phyloP scores from a whole-genome alignment of 2,329 filamentous ascomycete genomes.

The Scleromitrula shiraiana region DNA sequence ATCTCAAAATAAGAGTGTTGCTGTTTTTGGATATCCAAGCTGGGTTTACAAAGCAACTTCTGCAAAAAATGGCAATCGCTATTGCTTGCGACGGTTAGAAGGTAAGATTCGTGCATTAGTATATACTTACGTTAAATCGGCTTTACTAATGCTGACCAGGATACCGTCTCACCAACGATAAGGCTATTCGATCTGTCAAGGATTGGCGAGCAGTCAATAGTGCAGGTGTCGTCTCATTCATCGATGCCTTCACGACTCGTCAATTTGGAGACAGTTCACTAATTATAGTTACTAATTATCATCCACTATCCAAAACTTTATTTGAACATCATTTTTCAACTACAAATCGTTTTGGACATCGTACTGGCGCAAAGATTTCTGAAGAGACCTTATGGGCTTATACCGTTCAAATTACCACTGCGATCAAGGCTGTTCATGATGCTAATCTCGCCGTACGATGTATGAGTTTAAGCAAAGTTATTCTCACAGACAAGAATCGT shows the following conservation, averaged over 20 bases:
- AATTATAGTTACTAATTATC: constrained; percentile 89
- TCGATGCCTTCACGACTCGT: constrained; percentile 88
- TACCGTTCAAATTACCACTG: constrained; percentile 83
- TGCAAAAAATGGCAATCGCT: constrained; percentile 80
- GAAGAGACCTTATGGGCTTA: constrained; percentile 87
- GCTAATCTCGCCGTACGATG: constrained; percentile 76
- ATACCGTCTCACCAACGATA: constrained; percentile 81
- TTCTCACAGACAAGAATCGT: constrained; percentile 84
- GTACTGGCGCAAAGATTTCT: constrained; percentile 37
- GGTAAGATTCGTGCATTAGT: constrained; percentile 37
- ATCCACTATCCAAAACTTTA: constrained; percentile 83
- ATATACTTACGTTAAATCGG: background rate
- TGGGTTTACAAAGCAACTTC: constrained; percentile 96
- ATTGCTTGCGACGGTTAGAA: constrained; percentile 79
- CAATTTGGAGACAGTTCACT: constrained; percentile 93
- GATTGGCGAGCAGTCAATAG: constrained; percentile 83
- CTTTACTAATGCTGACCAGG: constrained; percentile 37
- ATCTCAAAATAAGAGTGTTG: constrained; percentile 66
- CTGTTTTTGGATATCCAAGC: constrained; percentile 77
- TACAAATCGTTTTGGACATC: constrained; percentile 31
- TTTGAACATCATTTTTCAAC: constrained; percentile 65
- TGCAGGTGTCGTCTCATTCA: constrained; percentile 73
- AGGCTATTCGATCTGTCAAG: constrained; percentile 77
- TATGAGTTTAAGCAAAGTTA: constrained; percentile 79
- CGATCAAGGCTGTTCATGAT: constrained; percentile 76